Conservation (phyloP, 768 basidiomycete species). For the Mycena crocata region DNA sequence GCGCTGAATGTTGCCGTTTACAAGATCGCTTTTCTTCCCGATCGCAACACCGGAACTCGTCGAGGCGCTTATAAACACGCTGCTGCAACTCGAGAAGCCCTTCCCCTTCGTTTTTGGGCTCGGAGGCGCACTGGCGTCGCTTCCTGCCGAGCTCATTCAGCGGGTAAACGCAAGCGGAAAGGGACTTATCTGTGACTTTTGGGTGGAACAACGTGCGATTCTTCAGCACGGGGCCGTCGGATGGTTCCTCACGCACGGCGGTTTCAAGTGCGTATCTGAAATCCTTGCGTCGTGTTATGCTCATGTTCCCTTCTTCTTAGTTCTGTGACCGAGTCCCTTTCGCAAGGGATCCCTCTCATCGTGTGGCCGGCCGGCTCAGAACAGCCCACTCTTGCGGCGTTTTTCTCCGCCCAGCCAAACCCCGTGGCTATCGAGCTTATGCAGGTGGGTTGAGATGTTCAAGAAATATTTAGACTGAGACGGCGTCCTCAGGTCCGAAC, state of each 20-base stretch:
- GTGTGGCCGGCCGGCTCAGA: conserved; percentile 16
- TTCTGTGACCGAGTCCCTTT: conserved; percentile 1
- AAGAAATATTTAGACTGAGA: background rate
- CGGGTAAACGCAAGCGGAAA: too few species aligned
- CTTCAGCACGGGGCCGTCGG: too few species aligned
- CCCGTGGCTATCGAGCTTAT: conserved; percentile 21
- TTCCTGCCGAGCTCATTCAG: too few species aligned
- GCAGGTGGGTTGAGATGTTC: background rate
- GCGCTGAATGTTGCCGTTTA: background rate
- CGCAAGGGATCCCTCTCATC: conserved; percentile 18
- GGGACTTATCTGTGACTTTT: too few species aligned
- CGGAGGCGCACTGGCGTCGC: too few species aligned
- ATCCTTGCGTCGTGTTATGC: background rate
- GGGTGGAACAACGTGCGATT: too few species aligned
- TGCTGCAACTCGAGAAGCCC: conserved; percentile 15
- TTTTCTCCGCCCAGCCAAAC: conserved; percentile 4
- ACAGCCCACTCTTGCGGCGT: conserved; percentile 17
- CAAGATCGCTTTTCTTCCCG: conserved; percentile 26
- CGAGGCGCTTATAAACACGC: conserved; percentile 21
- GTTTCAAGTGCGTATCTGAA: background rate
- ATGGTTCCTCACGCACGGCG: too few species aligned
- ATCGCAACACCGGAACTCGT: conserved; percentile 15
- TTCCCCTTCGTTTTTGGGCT: conserved; percentile 21
- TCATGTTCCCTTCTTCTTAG: background rate
- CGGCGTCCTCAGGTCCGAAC: conserved; percentile 3